Percentiles rank a stretch among this genome's conserved stretches.
Evolutionary conservation across 2,329 filamentous ascomycete genomes (phyloP).

Genomic region (Acrocalymma vagum): DNA sequence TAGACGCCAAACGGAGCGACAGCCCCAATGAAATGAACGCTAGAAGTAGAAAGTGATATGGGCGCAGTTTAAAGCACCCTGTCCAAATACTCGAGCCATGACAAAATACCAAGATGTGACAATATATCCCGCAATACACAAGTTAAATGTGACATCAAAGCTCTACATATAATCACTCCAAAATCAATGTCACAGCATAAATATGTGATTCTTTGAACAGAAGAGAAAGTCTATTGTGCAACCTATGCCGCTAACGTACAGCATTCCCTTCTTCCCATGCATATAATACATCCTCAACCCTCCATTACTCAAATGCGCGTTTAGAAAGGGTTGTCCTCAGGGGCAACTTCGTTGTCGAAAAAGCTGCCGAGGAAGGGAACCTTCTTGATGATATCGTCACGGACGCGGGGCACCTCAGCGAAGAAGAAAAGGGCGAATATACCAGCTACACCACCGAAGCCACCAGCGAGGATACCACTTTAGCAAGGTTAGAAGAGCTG

Average conservation of each 20-base stretch:
- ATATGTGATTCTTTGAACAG: too few relatives aligned
- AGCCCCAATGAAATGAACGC: conserved; percentile 7
- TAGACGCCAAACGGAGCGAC: conserved; percentile 31
- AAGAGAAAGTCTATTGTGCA: conserved; percentile 42
- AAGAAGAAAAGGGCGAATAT: conserved; percentile 71
- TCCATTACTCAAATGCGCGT: conserved; percentile 7
- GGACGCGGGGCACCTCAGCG: conserved; percentile 69
- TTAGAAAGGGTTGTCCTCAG: conserved; percentile 70
- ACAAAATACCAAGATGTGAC: conserved; percentile 27
- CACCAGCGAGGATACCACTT: conserved; percentile 55
- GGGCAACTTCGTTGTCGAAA: conserved; percentile 65
- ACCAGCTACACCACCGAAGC: conserved; percentile 66
- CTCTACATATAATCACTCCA: conserved; percentile 1
- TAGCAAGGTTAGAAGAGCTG: conserved; percentile 13
- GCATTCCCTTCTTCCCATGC: conserved; percentile 24
- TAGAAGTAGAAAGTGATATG: conserved; percentile 12
- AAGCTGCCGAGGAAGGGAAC: conserved; percentile 66
- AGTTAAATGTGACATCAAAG: too few relatives aligned
- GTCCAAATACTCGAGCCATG: conserved; percentile 33
- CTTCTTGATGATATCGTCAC: conserved; percentile 69
- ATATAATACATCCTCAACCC: conserved; percentile 24
- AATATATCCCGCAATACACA: not conserved
- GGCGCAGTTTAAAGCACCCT: conserved; percentile 21
- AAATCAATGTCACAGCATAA: not conserved
- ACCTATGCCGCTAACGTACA: conserved; percentile 36